Conservation (phyloP, 345 rosid genomes). For the Abelmoschus esculentus region DNA sequence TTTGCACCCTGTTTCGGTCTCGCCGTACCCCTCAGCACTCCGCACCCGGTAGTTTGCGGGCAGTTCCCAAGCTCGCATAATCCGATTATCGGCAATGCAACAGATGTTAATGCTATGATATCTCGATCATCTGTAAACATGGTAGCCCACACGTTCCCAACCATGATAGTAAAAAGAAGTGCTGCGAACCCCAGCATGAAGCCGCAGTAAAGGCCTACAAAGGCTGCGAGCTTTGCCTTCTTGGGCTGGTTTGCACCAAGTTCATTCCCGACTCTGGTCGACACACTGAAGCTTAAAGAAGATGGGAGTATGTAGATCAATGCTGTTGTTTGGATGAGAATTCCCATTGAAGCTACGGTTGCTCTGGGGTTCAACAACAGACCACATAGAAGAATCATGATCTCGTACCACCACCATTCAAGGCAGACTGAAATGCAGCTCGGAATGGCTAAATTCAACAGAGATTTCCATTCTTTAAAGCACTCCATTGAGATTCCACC, state of each 20-base stretch:
- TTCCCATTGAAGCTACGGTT: conserved; percentile 81
- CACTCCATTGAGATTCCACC: conserved; percentile 51
- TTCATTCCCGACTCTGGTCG: conserved; percentile 73
- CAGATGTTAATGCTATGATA: conserved; percentile 42
- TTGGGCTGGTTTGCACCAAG: conserved; percentile 55
- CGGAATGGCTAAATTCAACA: conserved; percentile 53
- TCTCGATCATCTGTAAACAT: conserved; percentile 61
- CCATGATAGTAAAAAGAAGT: conserved; percentile 31
- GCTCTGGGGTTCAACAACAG: conserved; percentile 46
- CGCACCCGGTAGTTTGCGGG: conserved; percentile 74
- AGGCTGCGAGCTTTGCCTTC: conserved; percentile 48
- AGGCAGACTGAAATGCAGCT: conserved; percentile 80
- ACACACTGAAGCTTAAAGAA: conserved; percentile 64
- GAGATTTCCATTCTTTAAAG: conserved; percentile 49
- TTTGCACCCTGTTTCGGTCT: conserved; percentile 69
- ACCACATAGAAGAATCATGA: conserved; percentile 71
- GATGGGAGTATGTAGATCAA: conserved; percentile 76
- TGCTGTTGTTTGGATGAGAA: conserved; percentile 68
- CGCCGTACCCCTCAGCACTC: conserved; percentile 74
- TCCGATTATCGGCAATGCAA: conserved; percentile 59
- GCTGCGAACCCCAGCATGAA: conserved; percentile 52
- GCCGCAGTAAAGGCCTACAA: conserved; percentile 45
- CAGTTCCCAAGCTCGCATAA: conserved; percentile 76
- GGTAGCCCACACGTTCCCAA: conserved; percentile 52
- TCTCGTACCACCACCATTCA: conserved; percentile 94